phyloP scores from a whole-genome alignment of 176 grass and related monocot species.

The Leersia perrieri region DNA sequence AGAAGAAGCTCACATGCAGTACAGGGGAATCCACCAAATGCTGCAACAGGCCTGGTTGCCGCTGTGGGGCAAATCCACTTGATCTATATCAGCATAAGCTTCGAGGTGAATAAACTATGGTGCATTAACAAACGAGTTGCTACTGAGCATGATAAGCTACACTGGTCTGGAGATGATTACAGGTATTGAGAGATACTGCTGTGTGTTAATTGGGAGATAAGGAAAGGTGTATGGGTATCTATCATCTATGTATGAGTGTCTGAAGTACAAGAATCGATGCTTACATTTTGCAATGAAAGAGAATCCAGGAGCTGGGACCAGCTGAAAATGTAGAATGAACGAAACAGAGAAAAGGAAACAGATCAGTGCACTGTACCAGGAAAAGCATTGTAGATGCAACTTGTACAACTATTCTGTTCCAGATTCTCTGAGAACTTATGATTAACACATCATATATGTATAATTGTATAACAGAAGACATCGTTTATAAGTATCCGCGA shows the following conservation, averaged over 20 bases:
- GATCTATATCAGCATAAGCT: slow-evolving; percentile 52
- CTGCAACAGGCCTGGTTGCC: slow-evolving; percentile 65
- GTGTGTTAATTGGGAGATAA: slow-evolving; percentile 11
- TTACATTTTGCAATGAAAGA: slow-evolving; percentile 95
- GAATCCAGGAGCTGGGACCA: slow-evolving; percentile 91
- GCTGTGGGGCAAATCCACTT: slow-evolving; percentile 97
- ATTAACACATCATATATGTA: slow-evolving; percentile 24
- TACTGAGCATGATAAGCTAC: slow-evolving; percentile 21
- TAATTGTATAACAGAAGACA: slow-evolving; percentile 5
- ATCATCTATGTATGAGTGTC: not conserved
- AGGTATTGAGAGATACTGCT: slow-evolving; percentile 7
- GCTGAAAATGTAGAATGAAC: slow-evolving; percentile 44
- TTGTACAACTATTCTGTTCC: slow-evolving; percentile 37
- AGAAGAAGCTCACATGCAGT: slow-evolving; percentile 67
- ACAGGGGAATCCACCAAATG: slow-evolving; percentile 92
- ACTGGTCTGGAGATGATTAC: slow-evolving; percentile 24
- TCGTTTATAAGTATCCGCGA: not conserved
- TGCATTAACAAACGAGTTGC: slow-evolving; percentile 17
- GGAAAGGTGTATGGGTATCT: slow-evolving; percentile 14
- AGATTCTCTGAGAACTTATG: slow-evolving; percentile 15
- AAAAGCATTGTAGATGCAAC: slow-evolving; percentile 35
- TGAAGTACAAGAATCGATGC: slow-evolving; percentile 41
- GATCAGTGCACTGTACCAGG: slow-evolving; percentile 28
- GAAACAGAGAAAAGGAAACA: slow-evolving; percentile 23
- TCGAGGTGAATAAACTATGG: slow-evolving; percentile 25